Conservation (phyloP, 2,329 filamentous ascomycete species). For the Dendrostoma leiphaemia region DNA sequence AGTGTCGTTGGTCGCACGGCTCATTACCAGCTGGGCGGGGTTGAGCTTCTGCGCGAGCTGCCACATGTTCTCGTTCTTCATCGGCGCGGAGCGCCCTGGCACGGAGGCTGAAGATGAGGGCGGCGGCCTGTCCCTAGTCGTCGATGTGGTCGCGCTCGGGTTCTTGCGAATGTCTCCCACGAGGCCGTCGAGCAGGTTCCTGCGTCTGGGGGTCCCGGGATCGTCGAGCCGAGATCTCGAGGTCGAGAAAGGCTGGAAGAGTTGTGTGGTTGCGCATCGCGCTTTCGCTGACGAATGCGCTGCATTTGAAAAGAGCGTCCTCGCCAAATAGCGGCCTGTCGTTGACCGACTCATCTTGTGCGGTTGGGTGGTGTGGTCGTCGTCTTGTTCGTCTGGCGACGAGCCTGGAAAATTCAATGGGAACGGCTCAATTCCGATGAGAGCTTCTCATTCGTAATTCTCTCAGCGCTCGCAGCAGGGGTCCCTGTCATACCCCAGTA, state of each 20-base stretch:
- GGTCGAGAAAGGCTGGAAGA: conserved; percentile 15
- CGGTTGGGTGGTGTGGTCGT: conserved; percentile 26
- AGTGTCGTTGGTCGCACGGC: conserved; percentile 17
- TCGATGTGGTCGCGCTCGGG: neutral
- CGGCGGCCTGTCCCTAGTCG: neutral
- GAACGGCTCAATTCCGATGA: neutral
- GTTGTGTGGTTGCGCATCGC: conserved; percentile 13
- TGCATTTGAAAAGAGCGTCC: conserved; percentile 35
- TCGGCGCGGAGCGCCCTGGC: neutral
- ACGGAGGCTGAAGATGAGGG: conserved; percentile 9
- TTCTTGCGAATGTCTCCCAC: neutral
- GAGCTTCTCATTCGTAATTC: too few species aligned
- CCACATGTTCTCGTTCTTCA: neutral
- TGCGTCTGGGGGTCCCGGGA: neutral
- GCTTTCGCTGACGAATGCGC: conserved; percentile 4
- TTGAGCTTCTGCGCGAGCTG: conserved; percentile 1
- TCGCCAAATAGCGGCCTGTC: conserved; percentile 41
- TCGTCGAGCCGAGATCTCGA: conserved; percentile 13
- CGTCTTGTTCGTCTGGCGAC: neutral
- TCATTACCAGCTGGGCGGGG: conserved; percentile 10
- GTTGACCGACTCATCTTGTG: conserved; percentile 42
- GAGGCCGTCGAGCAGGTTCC: conserved; percentile 2
- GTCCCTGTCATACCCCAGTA: conserved; percentile 9
- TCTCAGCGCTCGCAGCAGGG: too few species aligned
- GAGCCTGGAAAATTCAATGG: conserved; percentile 2